Evolutionary conservation across 331 rosid genomes (phyloP).

Genomic region (Quercus tomentella): DNA sequence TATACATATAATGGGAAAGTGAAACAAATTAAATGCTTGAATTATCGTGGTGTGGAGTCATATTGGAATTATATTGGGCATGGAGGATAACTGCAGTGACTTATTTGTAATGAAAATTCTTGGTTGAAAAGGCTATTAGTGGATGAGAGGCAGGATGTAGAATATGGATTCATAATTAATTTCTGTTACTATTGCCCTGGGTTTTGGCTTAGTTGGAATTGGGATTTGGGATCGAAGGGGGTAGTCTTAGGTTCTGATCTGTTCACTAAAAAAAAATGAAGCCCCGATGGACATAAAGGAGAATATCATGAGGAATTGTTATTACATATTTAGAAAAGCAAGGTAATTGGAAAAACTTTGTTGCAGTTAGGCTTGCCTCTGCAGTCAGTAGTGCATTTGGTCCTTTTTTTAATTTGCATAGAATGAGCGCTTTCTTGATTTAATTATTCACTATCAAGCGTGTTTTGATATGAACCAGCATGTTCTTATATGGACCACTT

Average conservation of each 20-base stretch:
- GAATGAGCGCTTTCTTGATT: not conserved
- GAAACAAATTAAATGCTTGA: not conserved
- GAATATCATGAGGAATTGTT: not conserved
- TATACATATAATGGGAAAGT: not conserved
- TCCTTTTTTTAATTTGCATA: not conserved
- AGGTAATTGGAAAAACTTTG: not conserved
- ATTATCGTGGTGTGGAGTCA: not conserved
- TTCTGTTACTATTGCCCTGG: not conserved
- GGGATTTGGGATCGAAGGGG: not conserved
- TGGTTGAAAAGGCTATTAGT: not conserved
- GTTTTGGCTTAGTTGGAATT: not conserved
- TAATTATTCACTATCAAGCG: not conserved
- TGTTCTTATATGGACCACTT: too few species aligned
- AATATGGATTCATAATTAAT: not conserved
- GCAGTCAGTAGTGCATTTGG: not conserved
- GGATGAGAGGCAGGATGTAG: not conserved
- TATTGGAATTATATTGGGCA: not conserved
- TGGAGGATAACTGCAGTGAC: not conserved
- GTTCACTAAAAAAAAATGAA: not conserved
- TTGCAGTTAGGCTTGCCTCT: not conserved
- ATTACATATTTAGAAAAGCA: not conserved
- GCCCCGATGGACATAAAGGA: not conserved
- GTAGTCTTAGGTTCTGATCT: not conserved
- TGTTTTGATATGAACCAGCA: not conserved
- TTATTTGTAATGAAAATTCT: not conserved